Evolutionary conservation across 139 green algal genomes (phyloP).

Genomic region (Chlorella vulgaris): DNA sequence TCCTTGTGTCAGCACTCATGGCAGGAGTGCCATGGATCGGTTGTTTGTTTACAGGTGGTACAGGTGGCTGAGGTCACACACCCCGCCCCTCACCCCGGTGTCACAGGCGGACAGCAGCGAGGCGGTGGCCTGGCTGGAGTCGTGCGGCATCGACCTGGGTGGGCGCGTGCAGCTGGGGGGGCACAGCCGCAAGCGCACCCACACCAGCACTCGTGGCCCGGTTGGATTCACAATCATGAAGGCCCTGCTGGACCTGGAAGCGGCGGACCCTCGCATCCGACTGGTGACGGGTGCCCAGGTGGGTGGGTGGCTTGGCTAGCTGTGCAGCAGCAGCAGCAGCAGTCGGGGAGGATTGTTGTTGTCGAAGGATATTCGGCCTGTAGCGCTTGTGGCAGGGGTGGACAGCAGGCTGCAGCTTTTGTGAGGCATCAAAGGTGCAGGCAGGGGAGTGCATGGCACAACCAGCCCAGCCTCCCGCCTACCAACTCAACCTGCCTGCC

Average conservation of each 20-base stretch:
- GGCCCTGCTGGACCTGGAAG: conserved; percentile 29
- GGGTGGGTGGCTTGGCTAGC: not conserved
- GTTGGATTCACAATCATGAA: conserved; percentile 68
- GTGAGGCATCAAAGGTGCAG: not conserved
- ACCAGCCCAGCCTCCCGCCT: not conserved
- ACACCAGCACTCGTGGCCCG: conserved; percentile 43
- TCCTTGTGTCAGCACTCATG: too few relatives aligned
- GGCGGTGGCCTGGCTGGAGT: conserved; percentile 54
- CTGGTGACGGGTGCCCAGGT: conserved; percentile 23
- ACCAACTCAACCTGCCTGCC: too few relatives aligned
- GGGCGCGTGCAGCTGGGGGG: conserved; percentile 63
- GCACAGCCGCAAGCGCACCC: conserved; percentile 45
- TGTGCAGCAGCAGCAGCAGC: too few relatives aligned
- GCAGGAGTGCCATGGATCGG: too few relatives aligned
- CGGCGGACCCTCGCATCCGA: conserved; percentile 19
- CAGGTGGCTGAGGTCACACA: too few relatives aligned
- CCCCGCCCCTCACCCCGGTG: too few relatives aligned
- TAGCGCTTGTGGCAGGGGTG: too few relatives aligned
- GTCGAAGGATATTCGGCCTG: too few relatives aligned
- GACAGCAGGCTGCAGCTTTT: too few relatives aligned
- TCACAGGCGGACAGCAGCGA: conserved; percentile 46
- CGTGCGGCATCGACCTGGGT: conserved; percentile 49
- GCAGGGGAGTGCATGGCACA: not conserved
- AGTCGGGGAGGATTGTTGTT: too few relatives aligned
- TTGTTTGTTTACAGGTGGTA: too few relatives aligned